A percentile compares a stretch with the other conserved stretches of the same genome.
phyloP scores from a whole-genome alignment of 345 rosid species.

The Aethionema arabicum region DNA sequence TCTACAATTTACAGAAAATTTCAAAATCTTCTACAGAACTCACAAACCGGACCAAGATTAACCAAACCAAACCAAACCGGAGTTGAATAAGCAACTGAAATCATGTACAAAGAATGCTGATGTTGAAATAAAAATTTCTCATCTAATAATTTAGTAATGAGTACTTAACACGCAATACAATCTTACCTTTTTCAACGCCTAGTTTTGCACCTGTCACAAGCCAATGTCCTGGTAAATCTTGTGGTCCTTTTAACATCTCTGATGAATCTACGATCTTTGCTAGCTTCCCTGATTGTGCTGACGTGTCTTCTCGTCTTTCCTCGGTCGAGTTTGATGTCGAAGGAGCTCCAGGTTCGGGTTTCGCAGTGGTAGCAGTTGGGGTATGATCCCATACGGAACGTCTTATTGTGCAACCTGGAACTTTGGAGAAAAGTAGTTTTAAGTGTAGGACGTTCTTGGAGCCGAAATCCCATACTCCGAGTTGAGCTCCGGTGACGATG shows the following conservation, averaged over 20 bases:
- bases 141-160: conserved; percentile 78
- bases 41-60: conserved; percentile 33
- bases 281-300: conserved; percentile 57
- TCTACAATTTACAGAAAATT: conserved; percentile 31
- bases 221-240: conserved; percentile 97
- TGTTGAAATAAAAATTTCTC: not conserved
- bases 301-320: conserved; percentile 65
- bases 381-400: conserved; percentile 97
- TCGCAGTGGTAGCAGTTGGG: conserved; percentile 45
- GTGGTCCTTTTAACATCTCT: conserved; percentile 91
- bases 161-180: conserved; percentile 86
- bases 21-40: conserved; percentile 26
- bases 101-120: conserved; percentile 36
- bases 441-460: conserved; percentile 82
- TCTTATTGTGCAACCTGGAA: conserved; percentile 92
- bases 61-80: conserved; percentile 20
- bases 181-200: conserved; percentile 90
- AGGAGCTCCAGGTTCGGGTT: conserved; percentile 46
- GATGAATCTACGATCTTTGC: conserved; percentile 76
- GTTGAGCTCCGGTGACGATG: conserved; percentile 95
- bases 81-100: conserved; percentile 8
- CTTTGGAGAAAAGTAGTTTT: conserved; percentile 93
- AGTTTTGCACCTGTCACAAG: conserved; percentile 98
- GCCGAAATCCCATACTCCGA: conserved; percentile 93
- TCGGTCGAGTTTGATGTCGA: conserved; percentile 58